Evolutionary conservation across 2,329 filamentous ascomycete genomes (phyloP).

Genomic region (Delphinella strobiligena): DNA sequence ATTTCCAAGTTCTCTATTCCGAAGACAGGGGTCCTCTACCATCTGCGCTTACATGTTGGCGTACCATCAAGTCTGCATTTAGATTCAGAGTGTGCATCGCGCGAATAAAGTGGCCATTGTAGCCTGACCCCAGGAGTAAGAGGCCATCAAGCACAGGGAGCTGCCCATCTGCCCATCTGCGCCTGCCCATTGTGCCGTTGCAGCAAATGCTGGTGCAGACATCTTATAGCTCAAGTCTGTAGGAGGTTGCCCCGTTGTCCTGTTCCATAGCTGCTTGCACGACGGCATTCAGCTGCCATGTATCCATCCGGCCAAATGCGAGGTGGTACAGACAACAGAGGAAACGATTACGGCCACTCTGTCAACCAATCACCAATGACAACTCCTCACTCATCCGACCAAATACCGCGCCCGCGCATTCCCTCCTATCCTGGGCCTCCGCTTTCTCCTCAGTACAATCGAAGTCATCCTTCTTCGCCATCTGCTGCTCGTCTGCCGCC

Average conservation of each 20-base stretch:
- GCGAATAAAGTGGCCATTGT: no score
- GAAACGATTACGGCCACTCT: constrained; percentile 8
- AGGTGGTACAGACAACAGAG: constrained; percentile 1
- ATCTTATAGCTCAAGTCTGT: no score
- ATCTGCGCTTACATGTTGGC: neutral
- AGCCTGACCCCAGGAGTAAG: no score
- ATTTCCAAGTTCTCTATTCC: neutral
- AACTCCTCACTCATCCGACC: constrained; percentile 19
- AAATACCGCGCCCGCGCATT: constrained; percentile 15
- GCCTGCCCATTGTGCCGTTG: no score
- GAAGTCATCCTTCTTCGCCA: constrained; percentile 25
- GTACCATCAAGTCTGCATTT: neutral
- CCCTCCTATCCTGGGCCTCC: constrained; percentile 16
- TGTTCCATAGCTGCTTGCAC: no score
- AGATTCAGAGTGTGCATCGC: neutral
- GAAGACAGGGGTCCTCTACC: neutral
- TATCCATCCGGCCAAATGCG: constrained; percentile 7
- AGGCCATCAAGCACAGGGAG: no score
- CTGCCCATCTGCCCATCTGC: no score
- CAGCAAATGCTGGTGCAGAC: no score
- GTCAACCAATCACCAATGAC: constrained; percentile 23
- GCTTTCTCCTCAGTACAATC: constrained; percentile 17
- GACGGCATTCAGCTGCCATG: no score
- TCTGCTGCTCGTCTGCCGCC: constrained; percentile 23
- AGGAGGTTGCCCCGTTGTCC: no score